Conservation (phyloP, 164 flowering plant species). For the Euptelea pleiosperma region DNA sequence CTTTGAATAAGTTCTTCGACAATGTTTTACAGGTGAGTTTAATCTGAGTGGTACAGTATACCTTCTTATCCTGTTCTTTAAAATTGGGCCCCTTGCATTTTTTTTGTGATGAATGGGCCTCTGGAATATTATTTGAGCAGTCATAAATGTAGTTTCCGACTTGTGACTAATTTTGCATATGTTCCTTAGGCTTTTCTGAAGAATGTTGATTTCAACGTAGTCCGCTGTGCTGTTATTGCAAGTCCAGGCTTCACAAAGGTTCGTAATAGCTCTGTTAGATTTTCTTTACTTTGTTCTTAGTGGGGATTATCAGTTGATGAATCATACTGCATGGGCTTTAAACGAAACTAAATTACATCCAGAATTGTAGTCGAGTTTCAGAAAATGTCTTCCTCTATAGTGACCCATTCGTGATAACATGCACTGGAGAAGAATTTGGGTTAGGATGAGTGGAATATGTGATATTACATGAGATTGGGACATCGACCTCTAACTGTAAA, state of each 20-base stretch:
- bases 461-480: too few species aligned
- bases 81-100: constrained; percentile 1
- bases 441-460: too few species aligned
- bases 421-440: too few species aligned
- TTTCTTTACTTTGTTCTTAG: constrained; percentile 4
- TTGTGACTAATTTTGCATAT: constrained; percentile 4
- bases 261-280: not conserved
- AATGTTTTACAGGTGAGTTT: constrained; percentile 70
- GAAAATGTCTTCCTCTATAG: too few species aligned
- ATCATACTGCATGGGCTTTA: not conserved
- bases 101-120: not conserved
- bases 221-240: constrained; percentile 96
- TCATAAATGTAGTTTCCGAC: not conserved
- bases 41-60: not conserved
- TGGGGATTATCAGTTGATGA: not conserved
- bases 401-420: too few species aligned
- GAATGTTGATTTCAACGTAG: constrained; percentile 81
- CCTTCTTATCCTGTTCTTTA: not conserved
- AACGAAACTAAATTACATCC: too few species aligned
- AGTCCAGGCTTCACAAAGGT: constrained; percentile 99
- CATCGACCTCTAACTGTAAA: too few species aligned
- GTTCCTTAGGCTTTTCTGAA: constrained; percentile 68
- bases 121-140: not conserved
- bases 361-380: too few species aligned
- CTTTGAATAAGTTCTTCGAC: constrained; percentile 85